Evolutionary conservation across 2,329 filamentous ascomycete genomes (phyloP), one percentile per base, ranked within the genome.

Genomic region (Xylariaceae sp.): DNA sequence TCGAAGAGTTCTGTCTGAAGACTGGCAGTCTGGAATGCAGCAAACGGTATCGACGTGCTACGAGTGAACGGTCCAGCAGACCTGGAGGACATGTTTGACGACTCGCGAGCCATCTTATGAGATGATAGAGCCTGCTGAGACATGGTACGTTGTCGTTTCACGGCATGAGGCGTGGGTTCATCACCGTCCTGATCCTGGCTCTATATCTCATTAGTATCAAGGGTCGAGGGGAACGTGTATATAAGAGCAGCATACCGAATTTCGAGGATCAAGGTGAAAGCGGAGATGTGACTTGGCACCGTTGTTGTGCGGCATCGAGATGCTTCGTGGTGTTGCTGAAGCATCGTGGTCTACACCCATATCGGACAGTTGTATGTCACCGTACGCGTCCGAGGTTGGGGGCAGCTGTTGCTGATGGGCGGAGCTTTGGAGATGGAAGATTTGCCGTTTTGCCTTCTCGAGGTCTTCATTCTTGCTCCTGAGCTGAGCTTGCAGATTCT

Each of bases 41-140:
- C 65, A 47, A 72, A 72, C 37, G 74, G 73, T 63, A 76, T 70
- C 57, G 71, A 71, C 51, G 69, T 68, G 39, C 68, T 72, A 65
- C 64, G 68, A 60, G 70, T 70, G 57, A 78, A 78, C 41, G 77
- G 75, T 51, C 73, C 70, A 45, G 69, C 74, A 34, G 73, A 71
- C 53, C 67, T 70, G 30, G 75, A 73, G 8, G 77, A 77, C 37
- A 73, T 71, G 64, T 72, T 76, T 45, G 78, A 81, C 11, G 71
- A 69, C 56, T 72, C 75, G 58, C 79, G 77, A 65, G 74, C 73
- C 78, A 81, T 81, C 61, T 71, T 70, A 35, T 74, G 71, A 1
- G 73, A 70, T 7, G 69, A 61, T 10, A 69, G 65, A 6, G 57
- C 53, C 57, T 75, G 71, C 53, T 73, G 73, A 35, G 72, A 72